Percentiles rank a stretch among this genome's conserved stretches.
Evolutionary conservation across 148 eudicot species (phyloP).

Genomic region (Fagopyrum homotropicum): DNA sequence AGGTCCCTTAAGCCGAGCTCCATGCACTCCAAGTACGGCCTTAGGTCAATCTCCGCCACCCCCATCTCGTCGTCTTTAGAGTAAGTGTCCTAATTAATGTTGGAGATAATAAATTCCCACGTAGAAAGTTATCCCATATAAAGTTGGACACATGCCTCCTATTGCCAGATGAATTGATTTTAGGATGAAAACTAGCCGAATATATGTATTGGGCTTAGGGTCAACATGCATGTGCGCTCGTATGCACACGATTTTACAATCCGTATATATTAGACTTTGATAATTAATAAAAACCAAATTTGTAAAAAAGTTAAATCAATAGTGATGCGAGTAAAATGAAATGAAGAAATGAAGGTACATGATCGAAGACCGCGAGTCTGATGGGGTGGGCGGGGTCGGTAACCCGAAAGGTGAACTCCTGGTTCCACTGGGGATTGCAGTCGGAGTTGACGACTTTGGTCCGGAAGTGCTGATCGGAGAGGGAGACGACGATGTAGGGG

Average conservation of each 20-base stretch:
- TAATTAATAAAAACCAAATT: too few relatives aligned
- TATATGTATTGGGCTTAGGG: too few relatives aligned
- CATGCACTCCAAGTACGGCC: constrained; percentile 30
- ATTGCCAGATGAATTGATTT: too few relatives aligned
- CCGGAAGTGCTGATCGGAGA: not conserved
- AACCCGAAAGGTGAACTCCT: not conserved
- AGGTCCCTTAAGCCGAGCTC: constrained; percentile 30
- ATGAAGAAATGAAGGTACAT: not conserved
- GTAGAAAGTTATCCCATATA: too few relatives aligned
- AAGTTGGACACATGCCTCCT: too few relatives aligned
- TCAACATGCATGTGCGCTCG: too few relatives aligned
- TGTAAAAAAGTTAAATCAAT: too few relatives aligned
- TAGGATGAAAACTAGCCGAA: too few relatives aligned
- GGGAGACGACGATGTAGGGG: not conserved
- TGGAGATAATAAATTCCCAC: too few relatives aligned
- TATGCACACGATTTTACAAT: too few relatives aligned
- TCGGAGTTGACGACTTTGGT: not conserved
- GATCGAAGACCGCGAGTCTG: constrained; percentile 1
- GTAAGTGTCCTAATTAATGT: constrained; percentile 18
- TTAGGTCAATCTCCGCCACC: constrained; percentile 25
- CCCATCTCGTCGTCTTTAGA: constrained; percentile 34
- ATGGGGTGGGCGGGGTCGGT: not conserved
- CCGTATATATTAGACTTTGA: too few relatives aligned
- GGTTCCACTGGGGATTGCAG: not conserved
- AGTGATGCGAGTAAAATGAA: not conserved